Evolutionary conservation across 1,284 basidiomycete species (phyloP), one percentile per base, ranked within the genome.

Genomic region (Phellinidium pouzarii): DNA sequence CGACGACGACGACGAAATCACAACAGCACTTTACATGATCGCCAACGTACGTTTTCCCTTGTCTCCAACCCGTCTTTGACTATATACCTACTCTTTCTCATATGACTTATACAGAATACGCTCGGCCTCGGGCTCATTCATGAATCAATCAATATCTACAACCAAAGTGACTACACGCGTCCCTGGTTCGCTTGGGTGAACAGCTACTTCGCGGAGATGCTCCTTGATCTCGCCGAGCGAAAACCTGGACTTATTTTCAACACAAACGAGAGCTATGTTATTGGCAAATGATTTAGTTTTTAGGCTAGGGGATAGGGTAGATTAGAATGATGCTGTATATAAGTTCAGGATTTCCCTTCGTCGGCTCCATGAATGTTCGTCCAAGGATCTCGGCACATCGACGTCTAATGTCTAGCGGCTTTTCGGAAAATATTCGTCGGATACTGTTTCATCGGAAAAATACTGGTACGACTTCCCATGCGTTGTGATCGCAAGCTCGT

Each of bases 161-260:
- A 80, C 43, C 60, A 64, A 12, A 67, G 66, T 1, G 72, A 75
- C 34, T 89, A 83, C 61, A 87, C 85, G n/a, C 74, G 87, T 14
- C 74, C 79, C 12, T 89, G 86, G 86, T 89, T 89, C 65, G 87
- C 86, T 12, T 89, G 86, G 86, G 85, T 81, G 11, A 87, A 87
- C 63, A 84, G 82, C 63, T 88, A 84, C 64, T 87, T 86, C 60
- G 78, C 84, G 36, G 84, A 87, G 69, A 87, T 89, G 86, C 67
- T 89, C 26, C 66, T 89, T 50, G 86, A 89, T 61, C 70, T 89
- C 36, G 86, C 87, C 34, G 69, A 78, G 59, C 73, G 87, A 50
- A 88, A 87, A 64, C 87, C 86, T 1, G 69, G 74, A 46, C 70
- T 89, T 43, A 79, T 89, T 48, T 75, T 89, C 62, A 76, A 74